Evolutionary conservation across 225 moss, liverwort and hornwort genomes (phyloP).

Genomic region (Asterella californica): DNA sequence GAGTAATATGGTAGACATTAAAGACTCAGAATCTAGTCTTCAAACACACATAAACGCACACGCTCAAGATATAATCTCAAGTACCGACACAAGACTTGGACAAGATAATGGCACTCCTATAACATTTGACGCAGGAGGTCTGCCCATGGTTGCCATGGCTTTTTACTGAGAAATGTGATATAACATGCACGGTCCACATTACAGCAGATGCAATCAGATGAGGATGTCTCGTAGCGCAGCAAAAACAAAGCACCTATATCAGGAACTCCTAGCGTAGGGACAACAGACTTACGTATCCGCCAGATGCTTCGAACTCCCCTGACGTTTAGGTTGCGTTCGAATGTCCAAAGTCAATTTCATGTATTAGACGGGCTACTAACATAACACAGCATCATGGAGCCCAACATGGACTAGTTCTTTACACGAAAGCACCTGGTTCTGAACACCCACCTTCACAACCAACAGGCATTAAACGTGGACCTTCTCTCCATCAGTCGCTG

Average conservation of each 20-base stretch:
- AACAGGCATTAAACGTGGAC: slow-evolving; percentile 10
- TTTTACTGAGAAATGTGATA: slow-evolving; percentile 25
- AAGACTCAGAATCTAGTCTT: too few species aligned
- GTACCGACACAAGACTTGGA: too few species aligned
- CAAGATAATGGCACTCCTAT: background rate
- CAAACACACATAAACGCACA: too few species aligned
- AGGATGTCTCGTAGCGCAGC: background rate
- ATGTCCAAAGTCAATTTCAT: background rate
- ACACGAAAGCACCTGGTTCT: slow-evolving; percentile 2
- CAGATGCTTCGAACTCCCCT: background rate
- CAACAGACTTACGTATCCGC: background rate
- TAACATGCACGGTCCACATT: background rate
- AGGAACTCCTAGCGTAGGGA: background rate
- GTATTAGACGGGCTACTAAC: slow-evolving; percentile 4
- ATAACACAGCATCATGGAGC: slow-evolving; percentile 5
- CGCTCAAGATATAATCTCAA: too few species aligned
- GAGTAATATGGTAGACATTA: too few species aligned
- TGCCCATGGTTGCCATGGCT: slow-evolving; percentile 1
- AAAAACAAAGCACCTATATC: background rate
- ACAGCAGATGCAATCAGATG: background rate
- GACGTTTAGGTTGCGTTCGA: background rate
- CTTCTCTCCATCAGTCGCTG: background rate
- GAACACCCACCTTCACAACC: slow-evolving; percentile 2
- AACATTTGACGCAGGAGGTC: background rate
- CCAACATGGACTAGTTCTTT: slow-evolving; percentile 4